Percentiles rank a stretch among this genome's conserved stretches.
phyloP scores from a whole-genome alignment of 495 filamentous ascomycete species.

The Geopyxis carbonaria region DNA sequence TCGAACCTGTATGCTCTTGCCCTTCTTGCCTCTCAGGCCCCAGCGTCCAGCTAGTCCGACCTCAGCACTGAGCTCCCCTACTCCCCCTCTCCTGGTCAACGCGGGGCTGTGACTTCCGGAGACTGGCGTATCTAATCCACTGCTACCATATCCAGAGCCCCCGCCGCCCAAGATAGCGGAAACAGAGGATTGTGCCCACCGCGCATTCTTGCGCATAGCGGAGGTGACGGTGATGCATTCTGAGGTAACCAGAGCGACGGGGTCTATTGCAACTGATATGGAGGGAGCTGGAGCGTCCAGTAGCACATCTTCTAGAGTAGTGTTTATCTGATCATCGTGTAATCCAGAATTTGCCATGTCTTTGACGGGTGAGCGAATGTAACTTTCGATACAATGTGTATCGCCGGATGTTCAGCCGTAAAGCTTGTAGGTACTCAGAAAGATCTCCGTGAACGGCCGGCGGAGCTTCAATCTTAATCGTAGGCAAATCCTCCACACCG shows the following conservation, averaged over 20 bases:
- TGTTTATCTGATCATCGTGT: too few relatives aligned
- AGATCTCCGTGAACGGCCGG: too few relatives aligned
- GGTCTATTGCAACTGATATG: constrained; percentile 70
- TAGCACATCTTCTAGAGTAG: background rate
- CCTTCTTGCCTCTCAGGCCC: constrained; percentile 90
- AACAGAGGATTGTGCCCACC: constrained; percentile 93
- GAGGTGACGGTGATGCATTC: constrained; percentile 98
- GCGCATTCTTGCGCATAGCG: constrained; percentile 92
- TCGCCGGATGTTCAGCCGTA: too few relatives aligned
- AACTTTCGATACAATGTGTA: too few relatives aligned
- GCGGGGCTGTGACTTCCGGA: constrained; percentile 22
- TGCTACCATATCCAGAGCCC: constrained; percentile 29
- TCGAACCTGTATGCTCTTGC: constrained; percentile 69
- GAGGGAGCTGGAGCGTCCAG: background rate
- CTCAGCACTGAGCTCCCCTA: constrained; percentile 24
- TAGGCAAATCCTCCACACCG: too few relatives aligned
- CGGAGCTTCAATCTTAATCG: too few relatives aligned
- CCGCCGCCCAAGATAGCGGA: constrained; percentile 83
- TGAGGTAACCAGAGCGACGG: constrained; percentile 87
- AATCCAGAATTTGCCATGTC: too few relatives aligned
- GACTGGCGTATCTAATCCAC: constrained; percentile 21
- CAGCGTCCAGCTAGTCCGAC: constrained; percentile 43
- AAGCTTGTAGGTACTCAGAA: too few relatives aligned
- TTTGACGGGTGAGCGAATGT: too few relatives aligned
- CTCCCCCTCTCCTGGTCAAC: constrained; percentile 25